A percentile compares a stretch with the other conserved stretches of the same genome.
These are phyloP conservation scores for Neurospora sp. DNA, from an alignment of 2,329 filamentous ascomycete species.

Conservation along the genomic window DNA sequence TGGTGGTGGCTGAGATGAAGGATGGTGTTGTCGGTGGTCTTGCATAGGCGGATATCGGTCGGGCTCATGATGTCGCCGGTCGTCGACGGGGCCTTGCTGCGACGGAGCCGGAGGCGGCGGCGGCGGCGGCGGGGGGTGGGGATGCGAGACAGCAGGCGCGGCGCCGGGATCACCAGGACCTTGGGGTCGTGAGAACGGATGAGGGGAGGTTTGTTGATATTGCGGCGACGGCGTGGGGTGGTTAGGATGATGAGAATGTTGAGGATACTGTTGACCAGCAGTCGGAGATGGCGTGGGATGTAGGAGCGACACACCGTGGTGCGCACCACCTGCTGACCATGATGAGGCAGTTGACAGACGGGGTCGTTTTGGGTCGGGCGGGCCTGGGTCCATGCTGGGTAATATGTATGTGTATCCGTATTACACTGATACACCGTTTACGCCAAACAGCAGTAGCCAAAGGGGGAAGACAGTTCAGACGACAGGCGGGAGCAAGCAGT, in stretches of 20 bases:
- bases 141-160: conserved; percentile 24
- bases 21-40: conserved; percentile 36
- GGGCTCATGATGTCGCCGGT: conserved; percentile 48
- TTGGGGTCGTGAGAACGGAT: conserved; percentile 28
- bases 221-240: conserved; percentile 28
- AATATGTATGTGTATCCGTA: conserved; percentile 31
- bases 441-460: conserved; percentile 10
- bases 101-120: conserved; percentile 15
- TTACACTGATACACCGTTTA: conserved; percentile 11
- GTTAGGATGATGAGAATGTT: conserved; percentile 27
- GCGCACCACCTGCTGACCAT: conserved; percentile 37
- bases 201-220: conserved; percentile 26
- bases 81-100: conserved; percentile 30
- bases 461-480: conserved; percentile 10
- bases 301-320: conserved; percentile 37
- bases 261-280: conserved; percentile 14
- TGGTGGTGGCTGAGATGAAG: conserved; percentile 26
- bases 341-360: conserved; percentile 39
- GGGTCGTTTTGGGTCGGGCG: conserved; percentile 49
- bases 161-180: conserved; percentile 15
- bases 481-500: conserved; percentile 10
- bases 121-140: conserved; percentile 17
- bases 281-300: conserved; percentile 30
- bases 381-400: conserved; percentile 49
- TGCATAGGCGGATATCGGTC: conserved; percentile 45